Percentiles rank a stretch among this genome's conserved stretches.
These are phyloP conservation scores for Monascus ruber DNA, from an alignment of 2,329 filamentous ascomycete species.

Conservation along the genomic window DNA sequence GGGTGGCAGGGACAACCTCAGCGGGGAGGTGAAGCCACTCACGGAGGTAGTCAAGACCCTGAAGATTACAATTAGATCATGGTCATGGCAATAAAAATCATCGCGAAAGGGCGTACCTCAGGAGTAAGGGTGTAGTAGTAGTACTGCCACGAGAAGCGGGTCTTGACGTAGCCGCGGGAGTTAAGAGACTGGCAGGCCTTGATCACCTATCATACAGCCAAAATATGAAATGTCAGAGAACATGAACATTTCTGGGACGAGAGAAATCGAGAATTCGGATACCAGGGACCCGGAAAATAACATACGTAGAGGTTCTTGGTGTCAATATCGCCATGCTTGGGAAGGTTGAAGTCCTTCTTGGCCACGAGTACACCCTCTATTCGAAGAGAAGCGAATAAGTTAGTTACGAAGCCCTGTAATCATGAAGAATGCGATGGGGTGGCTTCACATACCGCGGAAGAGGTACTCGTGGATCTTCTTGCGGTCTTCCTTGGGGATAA, in stretches of 20 bases:
- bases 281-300: constrained; percentile 1
- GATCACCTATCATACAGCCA: constrained; percentile 50
- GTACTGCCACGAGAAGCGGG: constrained; percentile 99
- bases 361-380: constrained; percentile 78
- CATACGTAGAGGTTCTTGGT: constrained; percentile 93
- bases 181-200: constrained; percentile 98
- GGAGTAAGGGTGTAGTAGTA: constrained; percentile 99
- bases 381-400: constrained; percentile 4
- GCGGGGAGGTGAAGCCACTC: constrained; percentile 99
- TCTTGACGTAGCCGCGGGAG: constrained; percentile 98
- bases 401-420: constrained; percentile 3
- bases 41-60: constrained; percentile 98
- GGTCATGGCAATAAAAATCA: too few relatives aligned
- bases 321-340: constrained; percentile 96
- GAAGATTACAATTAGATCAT: too few relatives aligned
- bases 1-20: constrained; percentile 97
- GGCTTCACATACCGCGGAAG: constrained; percentile 61
- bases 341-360: constrained; percentile 98
- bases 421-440: background rate
- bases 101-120: constrained; percentile 38
- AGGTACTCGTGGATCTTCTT: constrained; percentile 99
- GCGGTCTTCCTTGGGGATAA: constrained; percentile 99
- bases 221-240: too few relatives aligned
- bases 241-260: too few relatives aligned
- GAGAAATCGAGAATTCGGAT: too few relatives aligned